Evolutionary conservation across 345 rosid genomes (phyloP), one percentile per base, ranked within the genome.

Genomic region (Turritis glabra): DNA sequence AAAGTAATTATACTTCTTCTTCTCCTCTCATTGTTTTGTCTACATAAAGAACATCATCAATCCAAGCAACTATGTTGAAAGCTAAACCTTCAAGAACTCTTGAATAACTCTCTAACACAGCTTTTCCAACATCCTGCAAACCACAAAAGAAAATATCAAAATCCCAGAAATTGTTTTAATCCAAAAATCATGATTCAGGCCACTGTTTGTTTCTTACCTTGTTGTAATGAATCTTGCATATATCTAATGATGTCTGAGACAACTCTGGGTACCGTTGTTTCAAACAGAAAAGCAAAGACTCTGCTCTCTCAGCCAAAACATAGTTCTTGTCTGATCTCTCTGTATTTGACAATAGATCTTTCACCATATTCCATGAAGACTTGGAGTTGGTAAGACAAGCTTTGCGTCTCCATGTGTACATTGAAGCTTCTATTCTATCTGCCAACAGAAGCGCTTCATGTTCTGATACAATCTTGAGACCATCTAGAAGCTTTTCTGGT

Each of bases 11-110:
- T 46, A 48, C 19, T 53, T n/a, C 21, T 38, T 64, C 69, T 35
- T 78, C 81, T 26, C 65, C 70, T 77, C 80, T 81, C 67, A 77
- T 66, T 9, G 88, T 72, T 74, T 68, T 84, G 77, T 90, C 91
- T 62, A 83, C 96, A 77, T 73, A 80, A 25, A 91, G 82, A 72
- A 93, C 97, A 82, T 93, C 96, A 56, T 87, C 96, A 61, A 89
- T 88, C 97, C 98, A 86, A 61, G 98, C 87, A 13, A 91, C 92
- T 33, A 86, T 78, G 85, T 91, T 94, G 85, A 88, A 94, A 26
- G 98, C 98, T 43, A 89, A 76, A n/a, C 98, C 91, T 84, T 94
- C 98, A 35, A 94, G 56, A n/a, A 91, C 95, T 76, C 98, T 84
- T 25, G 97, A 94, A 77, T 91, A 94, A 77, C 98, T 91, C 83